A percentile compares a stretch with the other conserved stretches of the same genome.
Conservation (phyloP, 495 filamentous ascomycete genomes). For the Glutinoglossum americanum region DNA sequence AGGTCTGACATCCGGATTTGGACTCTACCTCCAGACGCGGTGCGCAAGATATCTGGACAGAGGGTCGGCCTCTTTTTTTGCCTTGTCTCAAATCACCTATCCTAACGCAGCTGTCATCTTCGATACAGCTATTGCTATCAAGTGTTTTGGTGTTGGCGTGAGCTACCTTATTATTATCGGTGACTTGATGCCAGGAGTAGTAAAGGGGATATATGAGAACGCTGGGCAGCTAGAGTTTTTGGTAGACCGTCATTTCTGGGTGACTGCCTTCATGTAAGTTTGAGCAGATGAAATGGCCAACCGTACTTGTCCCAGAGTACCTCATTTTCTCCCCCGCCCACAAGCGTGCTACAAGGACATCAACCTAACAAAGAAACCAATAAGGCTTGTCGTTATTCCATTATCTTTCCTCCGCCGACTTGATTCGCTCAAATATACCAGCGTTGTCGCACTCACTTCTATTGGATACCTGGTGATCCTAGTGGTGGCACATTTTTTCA, state of each 20-base stretch:
- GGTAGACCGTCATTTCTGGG: conserved; percentile 84
- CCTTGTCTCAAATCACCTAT: conserved; percentile 85
- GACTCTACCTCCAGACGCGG: conserved; percentile 79
- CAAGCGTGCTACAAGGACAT: not conserved
- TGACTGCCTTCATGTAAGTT: conserved; percentile 82
- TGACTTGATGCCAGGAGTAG: conserved; percentile 91
- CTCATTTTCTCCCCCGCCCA: not conserved
- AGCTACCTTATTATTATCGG: conserved; percentile 98
- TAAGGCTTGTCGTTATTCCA: conserved; percentile 78
- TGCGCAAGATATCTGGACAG: conserved; percentile 84
- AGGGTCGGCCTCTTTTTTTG: conserved; percentile 69
- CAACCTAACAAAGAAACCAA: not conserved
- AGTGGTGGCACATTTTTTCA: conserved; percentile 72
- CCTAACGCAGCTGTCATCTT: conserved; percentile 91
- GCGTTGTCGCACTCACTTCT: conserved; percentile 70
- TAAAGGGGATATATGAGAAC: conserved; percentile 46
- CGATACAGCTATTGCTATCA: conserved; percentile 88
- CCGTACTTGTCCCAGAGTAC: not conserved
- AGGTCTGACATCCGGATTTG: conserved; percentile 69
- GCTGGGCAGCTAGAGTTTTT: conserved; percentile 44
- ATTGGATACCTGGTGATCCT: conserved; percentile 86
- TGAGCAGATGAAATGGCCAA: not conserved
- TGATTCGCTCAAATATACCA: conserved; percentile 94
- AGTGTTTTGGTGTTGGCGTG: conserved; percentile 90
- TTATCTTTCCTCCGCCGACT: conserved; percentile 75